phyloP scores from a whole-genome alignment of 2,329 filamentous ascomycete genomes.

The Clonostachys sp. region DNA sequence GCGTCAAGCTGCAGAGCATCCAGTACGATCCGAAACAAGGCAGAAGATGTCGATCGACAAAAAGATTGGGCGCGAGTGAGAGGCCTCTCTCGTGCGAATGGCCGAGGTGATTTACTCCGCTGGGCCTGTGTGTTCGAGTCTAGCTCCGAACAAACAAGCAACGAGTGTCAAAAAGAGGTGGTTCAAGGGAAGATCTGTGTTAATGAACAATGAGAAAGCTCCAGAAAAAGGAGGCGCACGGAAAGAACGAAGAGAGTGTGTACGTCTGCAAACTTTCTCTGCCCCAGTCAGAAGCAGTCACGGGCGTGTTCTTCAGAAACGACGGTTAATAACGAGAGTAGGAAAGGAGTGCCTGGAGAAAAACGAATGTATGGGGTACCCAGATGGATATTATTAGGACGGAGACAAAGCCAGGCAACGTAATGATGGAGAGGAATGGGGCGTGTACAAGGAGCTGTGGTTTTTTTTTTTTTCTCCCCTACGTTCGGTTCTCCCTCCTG shows the following conservation, averaged over 20 bases:
- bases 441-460: background rate
- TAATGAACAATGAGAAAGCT: too few species aligned
- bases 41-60: too few species aligned
- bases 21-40: too few species aligned
- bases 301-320: background rate
- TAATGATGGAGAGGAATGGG: background rate
- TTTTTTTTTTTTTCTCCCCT: background rate
- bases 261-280: too few species aligned
- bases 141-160: background rate
- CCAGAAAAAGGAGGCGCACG: constrained; percentile 9
- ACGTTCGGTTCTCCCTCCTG: background rate
- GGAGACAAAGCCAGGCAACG: background rate
- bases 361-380: too few species aligned
- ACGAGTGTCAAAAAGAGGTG: constrained; percentile 1
- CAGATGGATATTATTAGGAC: too few species aligned
- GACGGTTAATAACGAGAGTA: background rate
- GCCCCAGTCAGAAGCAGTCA: too few species aligned
- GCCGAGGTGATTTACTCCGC: too few species aligned
- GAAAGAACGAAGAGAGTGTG: constrained; percentile 8
- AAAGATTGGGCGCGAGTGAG: too few species aligned
- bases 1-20: too few species aligned
- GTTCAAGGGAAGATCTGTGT: constrained; percentile 1
- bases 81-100: too few species aligned
- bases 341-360: constrained; percentile 5
- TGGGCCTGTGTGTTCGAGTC: too few species aligned